Percentiles rank a stretch among this genome's conserved stretches.
These are phyloP conservation scores for Hortiboletus campestris DNA, from an alignment of 768 basidiomycete genomes.

Conservation along the genomic window DNA sequence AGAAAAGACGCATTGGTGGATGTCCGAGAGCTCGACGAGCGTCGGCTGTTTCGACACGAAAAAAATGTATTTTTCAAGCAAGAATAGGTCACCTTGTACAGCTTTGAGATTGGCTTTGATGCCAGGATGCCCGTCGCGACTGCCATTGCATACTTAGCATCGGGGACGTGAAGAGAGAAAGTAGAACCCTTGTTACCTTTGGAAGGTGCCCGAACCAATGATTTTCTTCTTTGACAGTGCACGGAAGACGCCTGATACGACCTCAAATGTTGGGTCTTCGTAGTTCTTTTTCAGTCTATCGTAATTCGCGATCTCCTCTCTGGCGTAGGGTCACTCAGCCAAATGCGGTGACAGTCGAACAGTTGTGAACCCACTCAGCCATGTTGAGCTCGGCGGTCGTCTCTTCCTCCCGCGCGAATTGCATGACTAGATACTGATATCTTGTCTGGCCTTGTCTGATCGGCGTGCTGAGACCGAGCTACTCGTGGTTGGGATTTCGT, in stretches of 20 bases:
- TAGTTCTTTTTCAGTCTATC: constrained; percentile 91
- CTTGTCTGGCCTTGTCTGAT: constrained; percentile 98
- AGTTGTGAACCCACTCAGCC: constrained; percentile 62
- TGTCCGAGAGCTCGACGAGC: constrained; percentile 85
- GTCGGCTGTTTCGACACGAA: constrained; percentile 96
- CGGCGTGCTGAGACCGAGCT: constrained; percentile 90
- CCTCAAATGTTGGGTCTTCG: constrained; percentile 93
- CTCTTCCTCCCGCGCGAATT: constrained; percentile 96
- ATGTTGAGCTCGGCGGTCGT: constrained; percentile 94
- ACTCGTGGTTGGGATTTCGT: constrained; percentile 8
- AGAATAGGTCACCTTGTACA: constrained; percentile 93
- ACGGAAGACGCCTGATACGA: constrained; percentile 91
- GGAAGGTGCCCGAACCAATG: constrained; percentile 80
- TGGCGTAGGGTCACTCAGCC: constrained; percentile 25
- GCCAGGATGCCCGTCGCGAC: constrained; percentile 87
- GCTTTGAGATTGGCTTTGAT: constrained; percentile 98
- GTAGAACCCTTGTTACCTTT: constrained; percentile 52
- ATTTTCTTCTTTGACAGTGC: constrained; percentile 90
- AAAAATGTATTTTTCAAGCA: constrained; percentile 97
- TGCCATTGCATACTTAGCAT: constrained; percentile 29
- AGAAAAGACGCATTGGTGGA: constrained; percentile 89
- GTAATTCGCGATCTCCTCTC: constrained; percentile 74
- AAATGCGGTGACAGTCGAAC: background rate
- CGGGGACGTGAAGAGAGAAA: too few relatives aligned
- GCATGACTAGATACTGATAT: constrained; percentile 98